These are phyloP conservation scores for Tardiomyces digboiensis DNA, from an alignment of 1,139 yeast species.

Conservation along the genomic window DNA sequence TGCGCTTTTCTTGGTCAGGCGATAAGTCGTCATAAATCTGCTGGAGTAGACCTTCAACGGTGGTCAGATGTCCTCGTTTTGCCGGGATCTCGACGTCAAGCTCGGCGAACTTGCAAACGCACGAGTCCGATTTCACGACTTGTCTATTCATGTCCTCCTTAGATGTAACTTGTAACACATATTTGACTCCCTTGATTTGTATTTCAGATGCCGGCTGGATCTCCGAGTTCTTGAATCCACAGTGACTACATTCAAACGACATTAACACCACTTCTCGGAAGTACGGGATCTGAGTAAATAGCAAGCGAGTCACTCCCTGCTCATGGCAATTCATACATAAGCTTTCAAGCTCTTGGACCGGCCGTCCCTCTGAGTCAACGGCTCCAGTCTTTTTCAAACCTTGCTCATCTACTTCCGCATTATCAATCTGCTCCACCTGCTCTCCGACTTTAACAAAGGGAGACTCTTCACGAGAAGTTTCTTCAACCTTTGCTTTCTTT, in stretches of 20 bases:
- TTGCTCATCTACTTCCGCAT: conserved; percentile 13
- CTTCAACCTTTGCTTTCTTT: not conserved
- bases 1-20: conserved; percentile 74
- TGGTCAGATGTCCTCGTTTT: conserved; percentile 86
- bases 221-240: conserved; percentile 86
- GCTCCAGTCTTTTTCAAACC: conserved; percentile 31
- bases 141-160: conserved; percentile 78
- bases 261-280: conserved; percentile 87
- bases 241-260: conserved; percentile 96
- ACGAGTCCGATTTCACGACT: conserved; percentile 84
- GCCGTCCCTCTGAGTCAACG: conserved; percentile 84
- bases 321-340: conserved; percentile 94
- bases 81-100: conserved; percentile 94
- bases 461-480: not conserved
- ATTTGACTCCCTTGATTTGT: conserved; percentile 79
- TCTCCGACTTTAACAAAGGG: conserved; percentile 14
- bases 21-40: conserved; percentile 82
- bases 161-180: conserved; percentile 60
- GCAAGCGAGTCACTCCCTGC: conserved; percentile 71
- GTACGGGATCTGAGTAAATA: conserved; percentile 83
- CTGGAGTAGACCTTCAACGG: conserved; percentile 76
- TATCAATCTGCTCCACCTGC: conserved; percentile 13
- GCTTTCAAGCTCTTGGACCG: conserved; percentile 91
- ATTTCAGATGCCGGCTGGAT: conserved; percentile 79
- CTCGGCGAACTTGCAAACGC: conserved; percentile 73